These are phyloP conservation scores for Rhizopogon rudus DNA, from an alignment of 768 basidiomycete genomes.

Conservation along the genomic window DNA sequence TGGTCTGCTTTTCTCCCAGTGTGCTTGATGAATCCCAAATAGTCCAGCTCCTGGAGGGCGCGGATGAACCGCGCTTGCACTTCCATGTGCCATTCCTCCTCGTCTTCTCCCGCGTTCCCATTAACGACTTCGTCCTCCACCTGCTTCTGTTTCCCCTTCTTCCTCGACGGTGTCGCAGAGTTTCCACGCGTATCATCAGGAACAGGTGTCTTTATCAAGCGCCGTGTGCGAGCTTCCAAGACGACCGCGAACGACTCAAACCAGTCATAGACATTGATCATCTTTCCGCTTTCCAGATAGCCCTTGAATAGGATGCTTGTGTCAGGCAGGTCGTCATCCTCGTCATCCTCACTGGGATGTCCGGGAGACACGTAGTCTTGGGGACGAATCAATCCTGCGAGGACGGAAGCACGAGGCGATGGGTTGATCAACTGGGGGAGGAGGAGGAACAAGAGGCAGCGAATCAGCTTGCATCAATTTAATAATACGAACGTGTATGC, in stretches of 20 bases:
- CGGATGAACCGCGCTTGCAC: slow-evolving; percentile 77
- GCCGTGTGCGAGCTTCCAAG: slow-evolving; percentile 51
- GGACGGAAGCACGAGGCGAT: slow-evolving; percentile 53
- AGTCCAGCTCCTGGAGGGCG: slow-evolving; percentile 78
- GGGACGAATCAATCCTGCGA: slow-evolving; percentile 59
- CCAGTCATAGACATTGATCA: slow-evolving; percentile 90
- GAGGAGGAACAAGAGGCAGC: neutral
- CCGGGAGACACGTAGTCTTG: slow-evolving; percentile 35
- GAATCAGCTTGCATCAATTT: neutral
- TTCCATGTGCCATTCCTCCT: slow-evolving; percentile 55
- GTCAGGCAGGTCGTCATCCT: slow-evolving; percentile 50
- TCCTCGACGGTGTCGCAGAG: slow-evolving; percentile 16
- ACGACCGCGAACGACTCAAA: slow-evolving; percentile 70
- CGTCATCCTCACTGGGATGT: slow-evolving; percentile 4
- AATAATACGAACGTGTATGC: slow-evolving; percentile 4
- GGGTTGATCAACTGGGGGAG: slow-evolving; percentile 69
- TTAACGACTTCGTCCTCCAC: slow-evolving; percentile 26
- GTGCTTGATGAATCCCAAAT: slow-evolving; percentile 75
- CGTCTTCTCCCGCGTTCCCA: slow-evolving; percentile 22
- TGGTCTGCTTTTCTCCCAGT: slow-evolving; percentile 77
- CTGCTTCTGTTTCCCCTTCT: slow-evolving; percentile 22
- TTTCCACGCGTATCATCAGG: neutral
- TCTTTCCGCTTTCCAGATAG: slow-evolving; percentile 73
- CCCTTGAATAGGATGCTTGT: slow-evolving; percentile 71
- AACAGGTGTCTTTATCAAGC: slow-evolving; percentile 5